Percentiles rank a stretch among this genome's conserved stretches.
Evolutionary conservation across 352 stramenopile genomes (phyloP).

Genomic region (Pythium dissotocum): DNA sequence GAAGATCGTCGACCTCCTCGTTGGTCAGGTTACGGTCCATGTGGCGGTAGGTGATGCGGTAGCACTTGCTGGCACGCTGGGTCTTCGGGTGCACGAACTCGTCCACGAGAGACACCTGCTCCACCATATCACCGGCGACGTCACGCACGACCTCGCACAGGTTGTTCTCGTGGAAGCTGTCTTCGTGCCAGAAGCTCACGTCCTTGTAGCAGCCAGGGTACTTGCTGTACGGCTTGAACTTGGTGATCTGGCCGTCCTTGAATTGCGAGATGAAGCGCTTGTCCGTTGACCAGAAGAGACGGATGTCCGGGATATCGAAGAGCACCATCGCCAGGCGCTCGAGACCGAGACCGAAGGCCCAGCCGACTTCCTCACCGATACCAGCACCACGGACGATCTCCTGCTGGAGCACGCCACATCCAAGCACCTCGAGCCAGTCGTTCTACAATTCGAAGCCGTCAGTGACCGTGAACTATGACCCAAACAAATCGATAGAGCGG

Average conservation of each 20-base stretch:
- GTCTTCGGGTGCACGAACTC: constrained; percentile 98
- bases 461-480: background rate
- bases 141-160: constrained; percentile 96
- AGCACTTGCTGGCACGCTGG: constrained; percentile 95
- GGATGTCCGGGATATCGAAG: constrained; percentile 99
- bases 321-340: constrained; percentile 99
- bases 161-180: constrained; percentile 95
- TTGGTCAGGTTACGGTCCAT: constrained; percentile 99
- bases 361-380: constrained; percentile 89
- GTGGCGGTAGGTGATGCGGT: constrained; percentile 97
- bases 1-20: constrained; percentile 97
- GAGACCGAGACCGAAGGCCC: constrained; percentile 98
- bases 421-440: constrained; percentile 99
- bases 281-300: constrained; percentile 98
- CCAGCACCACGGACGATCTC: constrained; percentile 92
- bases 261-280: constrained; percentile 93
- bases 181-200: constrained; percentile 96
- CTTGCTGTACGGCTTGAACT: constrained; percentile 99
- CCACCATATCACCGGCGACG: constrained; percentile 97
- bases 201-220: constrained; percentile 99
- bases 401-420: constrained; percentile 96
- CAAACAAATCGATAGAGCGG: background rate
- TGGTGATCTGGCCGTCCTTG: constrained; percentile 91
- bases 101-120: constrained; percentile 95
- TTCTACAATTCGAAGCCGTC: constrained; percentile 37